Percentiles rank a stretch among this genome's conserved stretches.
phyloP scores from a whole-genome alignment of 2,329 filamentous ascomycete species.

The Hypoxylon sp. region DNA sequence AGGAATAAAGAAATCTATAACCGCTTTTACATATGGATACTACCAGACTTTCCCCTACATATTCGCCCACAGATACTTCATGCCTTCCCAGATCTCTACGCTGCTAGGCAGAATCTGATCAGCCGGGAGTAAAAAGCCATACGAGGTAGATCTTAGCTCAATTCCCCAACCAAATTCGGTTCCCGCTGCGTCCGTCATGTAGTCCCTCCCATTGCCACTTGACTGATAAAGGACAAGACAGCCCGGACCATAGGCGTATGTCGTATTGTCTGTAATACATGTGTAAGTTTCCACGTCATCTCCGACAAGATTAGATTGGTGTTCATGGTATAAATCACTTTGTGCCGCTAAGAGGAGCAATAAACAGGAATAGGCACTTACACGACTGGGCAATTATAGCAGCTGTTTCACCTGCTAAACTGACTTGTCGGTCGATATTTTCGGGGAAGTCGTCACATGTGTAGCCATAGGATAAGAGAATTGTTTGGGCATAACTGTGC shows the following conservation, averaged over 20 bases:
- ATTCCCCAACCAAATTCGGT: constrained; percentile 52
- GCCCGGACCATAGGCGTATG: constrained; percentile 40
- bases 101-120: constrained; percentile 50
- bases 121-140: constrained; percentile 51
- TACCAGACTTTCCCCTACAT: too few species aligned
- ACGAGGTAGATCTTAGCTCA: constrained; percentile 49
- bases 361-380: constrained; percentile 5
- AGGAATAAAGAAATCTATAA: too few species aligned
- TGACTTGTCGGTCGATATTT: constrained; percentile 54
- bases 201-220: constrained; percentile 42
- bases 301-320: too few species aligned
- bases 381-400: constrained; percentile 47
- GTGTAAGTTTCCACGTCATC: too few species aligned
- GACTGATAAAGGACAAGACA: constrained; percentile 43
- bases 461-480: constrained; percentile 65
- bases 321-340: too few species aligned
- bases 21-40: too few species aligned
- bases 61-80: constrained; percentile 42
- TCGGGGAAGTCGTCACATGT: constrained; percentile 55
- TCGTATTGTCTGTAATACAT: constrained; percentile 33
- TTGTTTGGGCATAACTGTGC: constrained; percentile 65
- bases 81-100: constrained; percentile 47
- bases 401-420: constrained; percentile 49
- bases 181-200: constrained; percentile 41
- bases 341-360: constrained; percentile 38